A percentile compares a stretch with the other conserved stretches of the same genome.
phyloP scores from a whole-genome alignment of 257 asterid species.

The Solanum pimpinellifolium region DNA sequence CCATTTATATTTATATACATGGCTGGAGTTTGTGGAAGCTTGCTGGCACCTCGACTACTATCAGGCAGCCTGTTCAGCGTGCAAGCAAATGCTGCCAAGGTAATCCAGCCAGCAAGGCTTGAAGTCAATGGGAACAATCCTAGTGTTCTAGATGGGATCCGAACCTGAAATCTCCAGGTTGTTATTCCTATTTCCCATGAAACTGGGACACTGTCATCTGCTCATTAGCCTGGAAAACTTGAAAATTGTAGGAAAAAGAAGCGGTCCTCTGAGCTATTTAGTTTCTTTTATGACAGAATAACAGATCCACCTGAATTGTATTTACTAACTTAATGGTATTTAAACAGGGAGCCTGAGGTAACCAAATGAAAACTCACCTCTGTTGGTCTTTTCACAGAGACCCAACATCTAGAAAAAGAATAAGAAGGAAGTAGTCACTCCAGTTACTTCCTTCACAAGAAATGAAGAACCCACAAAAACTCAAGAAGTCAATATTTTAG shows the following conservation, averaged over 20 bases:
- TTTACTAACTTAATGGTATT: neutral
- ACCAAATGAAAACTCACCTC: neutral
- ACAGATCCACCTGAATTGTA: neutral
- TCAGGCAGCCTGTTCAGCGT: neutral
- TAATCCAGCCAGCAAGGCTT: neutral
- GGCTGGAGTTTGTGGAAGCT: neutral
- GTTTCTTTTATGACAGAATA: neutral
- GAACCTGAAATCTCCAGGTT: neutral
- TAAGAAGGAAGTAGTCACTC: neutral
- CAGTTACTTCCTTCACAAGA: neutral
- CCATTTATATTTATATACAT: neutral
- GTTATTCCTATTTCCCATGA: neutral
- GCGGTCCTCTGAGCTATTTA: neutral
- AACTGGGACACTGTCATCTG: neutral
- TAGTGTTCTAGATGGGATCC: neutral
- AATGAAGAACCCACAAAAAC: neutral
- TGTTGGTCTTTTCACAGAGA: neutral
- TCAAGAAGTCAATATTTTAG: neutral
- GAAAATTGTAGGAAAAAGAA: neutral
- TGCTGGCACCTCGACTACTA: neutral
- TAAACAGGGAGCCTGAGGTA: neutral
- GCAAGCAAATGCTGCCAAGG: neutral
- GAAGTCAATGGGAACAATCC: neutral
- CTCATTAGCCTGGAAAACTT: neutral
- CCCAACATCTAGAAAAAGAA: neutral